phyloP scores from a whole-genome alignment of 352 stramenopile genomes.

The Globisporangium abappressorium region DNA sequence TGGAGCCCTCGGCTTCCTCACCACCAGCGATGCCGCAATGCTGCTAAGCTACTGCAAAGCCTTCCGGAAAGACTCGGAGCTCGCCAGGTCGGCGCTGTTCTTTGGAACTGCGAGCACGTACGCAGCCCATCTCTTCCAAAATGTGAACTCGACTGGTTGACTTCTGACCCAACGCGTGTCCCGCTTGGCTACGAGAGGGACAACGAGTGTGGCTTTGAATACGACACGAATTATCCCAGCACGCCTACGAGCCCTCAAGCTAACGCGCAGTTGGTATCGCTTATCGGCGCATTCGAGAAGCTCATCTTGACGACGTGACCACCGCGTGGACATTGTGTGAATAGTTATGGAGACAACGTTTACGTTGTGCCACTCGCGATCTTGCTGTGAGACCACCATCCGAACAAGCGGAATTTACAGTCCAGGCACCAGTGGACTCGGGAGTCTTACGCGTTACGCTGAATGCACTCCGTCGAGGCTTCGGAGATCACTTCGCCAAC shows the following conservation, averaged over 20 bases:
- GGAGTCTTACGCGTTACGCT: background rate
- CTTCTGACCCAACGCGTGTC: background rate
- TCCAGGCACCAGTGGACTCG: background rate
- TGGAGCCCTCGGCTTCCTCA: background rate
- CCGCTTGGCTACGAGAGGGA: background rate
- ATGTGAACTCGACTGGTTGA: background rate
- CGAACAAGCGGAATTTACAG: background rate
- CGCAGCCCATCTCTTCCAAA: background rate
- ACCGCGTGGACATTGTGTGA: too few species aligned
- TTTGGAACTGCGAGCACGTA: background rate
- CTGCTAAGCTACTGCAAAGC: background rate
- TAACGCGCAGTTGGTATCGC: background rate
- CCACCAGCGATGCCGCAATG: background rate
- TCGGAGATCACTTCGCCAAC: background rate
- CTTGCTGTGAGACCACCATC: slow-evolving; percentile 4
- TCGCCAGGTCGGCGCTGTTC: background rate
- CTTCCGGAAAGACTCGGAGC: slow-evolving; percentile 5
- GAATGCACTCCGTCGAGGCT: background rate
- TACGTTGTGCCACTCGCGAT: background rate
- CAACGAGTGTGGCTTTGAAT: background rate
- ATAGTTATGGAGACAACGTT: background rate
- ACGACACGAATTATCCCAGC: background rate
- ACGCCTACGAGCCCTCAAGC: too few species aligned
- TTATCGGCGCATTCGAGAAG: background rate
- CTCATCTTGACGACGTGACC: too few species aligned